Evolutionary conservation across 1,139 yeast genomes (phyloP), one percentile per base, ranked within the genome.

Genomic region (Saccharomyces hybrid): DNA sequence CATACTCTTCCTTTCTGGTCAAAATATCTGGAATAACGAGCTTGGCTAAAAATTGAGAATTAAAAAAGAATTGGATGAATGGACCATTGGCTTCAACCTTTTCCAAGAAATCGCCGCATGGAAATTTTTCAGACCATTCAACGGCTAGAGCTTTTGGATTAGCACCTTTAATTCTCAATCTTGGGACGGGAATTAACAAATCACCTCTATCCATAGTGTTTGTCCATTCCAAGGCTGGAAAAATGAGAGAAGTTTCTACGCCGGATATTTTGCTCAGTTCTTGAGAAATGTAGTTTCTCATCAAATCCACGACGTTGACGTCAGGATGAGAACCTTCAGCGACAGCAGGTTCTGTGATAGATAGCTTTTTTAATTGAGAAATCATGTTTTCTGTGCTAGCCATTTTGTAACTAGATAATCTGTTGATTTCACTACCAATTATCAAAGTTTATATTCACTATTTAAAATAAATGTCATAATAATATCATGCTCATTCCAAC

Each of bases 121-220:
- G 82, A 69, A 86, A 83, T 53, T 77, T 76, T 57, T 72, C 78
- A 31, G 96, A 86, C 89, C 96, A 86, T 69, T 91, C 88, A 52
- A 73, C 72, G 31, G 99, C 98, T 64, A 90, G 78, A 57, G 84
- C 89, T 70, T 86, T 86, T 53, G 95, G 95, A 62, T 87, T 86
- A 53, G 82, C 76, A 49, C 96, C 96, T 75, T 91, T 90, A 63
- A 90, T 78, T 74, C 97, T 83, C 69, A 93, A 80, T 71, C 98
- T 83, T 64, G 99, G 99, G 52, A 93, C 79, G 48, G 99, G 98
- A 56, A 93, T 81, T 62, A 91, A 79, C 67, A 93, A 79, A 71
- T 93, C 99, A 66, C 99, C 99, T 70, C 95, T 87, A 57, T 89
- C 97, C 62, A 87, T 74, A 50, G 91, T 84, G 61, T 81, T 78